A percentile compares a stretch with the other conserved stretches of the same genome.
phyloP scores from a whole-genome alignment of 2,329 filamentous ascomycete species.

The Clarireedia paspali region DNA sequence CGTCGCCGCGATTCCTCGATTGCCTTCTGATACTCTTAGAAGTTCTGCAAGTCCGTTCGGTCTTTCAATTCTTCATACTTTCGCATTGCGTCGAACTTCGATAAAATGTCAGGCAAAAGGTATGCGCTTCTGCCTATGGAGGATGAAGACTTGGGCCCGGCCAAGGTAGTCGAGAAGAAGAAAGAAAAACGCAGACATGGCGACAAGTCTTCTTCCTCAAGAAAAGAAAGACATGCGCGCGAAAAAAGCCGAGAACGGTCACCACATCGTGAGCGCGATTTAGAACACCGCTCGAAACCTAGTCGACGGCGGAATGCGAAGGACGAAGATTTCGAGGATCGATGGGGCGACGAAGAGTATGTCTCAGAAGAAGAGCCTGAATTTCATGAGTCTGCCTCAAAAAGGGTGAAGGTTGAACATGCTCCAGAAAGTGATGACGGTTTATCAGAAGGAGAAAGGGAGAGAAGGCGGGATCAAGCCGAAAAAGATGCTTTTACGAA shows the following conservation, averaged over 20 bases:
- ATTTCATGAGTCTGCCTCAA: slow-evolving; percentile 61
- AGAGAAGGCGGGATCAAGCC: slow-evolving; percentile 57
- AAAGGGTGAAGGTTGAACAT: slow-evolving; percentile 59
- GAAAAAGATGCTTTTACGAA: slow-evolving; percentile 78
- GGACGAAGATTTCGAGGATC: slow-evolving; percentile 62
- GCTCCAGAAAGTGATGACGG: slow-evolving; percentile 41
- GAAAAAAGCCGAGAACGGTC: slow-evolving; percentile 31
- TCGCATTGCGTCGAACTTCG: neutral
- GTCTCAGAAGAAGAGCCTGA: slow-evolving; percentile 46
- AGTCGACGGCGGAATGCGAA: slow-evolving; percentile 40
- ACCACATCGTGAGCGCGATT: slow-evolving; percentile 32
- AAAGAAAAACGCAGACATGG: slow-evolving; percentile 31
- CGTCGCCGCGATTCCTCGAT: too few relatives aligned
- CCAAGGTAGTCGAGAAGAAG: slow-evolving; percentile 44
- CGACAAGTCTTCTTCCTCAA: slow-evolving; percentile 31
- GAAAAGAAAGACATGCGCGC: slow-evolving; percentile 30
- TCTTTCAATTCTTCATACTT: neutral
- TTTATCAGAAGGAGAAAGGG: slow-evolving; percentile 54
- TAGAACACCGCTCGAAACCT: slow-evolving; percentile 39
- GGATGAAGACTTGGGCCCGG: slow-evolving; percentile 50
- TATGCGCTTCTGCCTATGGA: slow-evolving; percentile 64
- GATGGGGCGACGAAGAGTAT: slow-evolving; percentile 74
- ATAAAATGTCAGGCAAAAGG: slow-evolving; percentile 42
- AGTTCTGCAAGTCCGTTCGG: too few relatives aligned
- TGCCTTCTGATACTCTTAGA: too few relatives aligned